A percentile compares a stretch with the other conserved stretches of the same genome.
Conservation (phyloP, 2,329 filamentous ascomycete genomes). For the Aspergillus oerlinghausenensis region DNA sequence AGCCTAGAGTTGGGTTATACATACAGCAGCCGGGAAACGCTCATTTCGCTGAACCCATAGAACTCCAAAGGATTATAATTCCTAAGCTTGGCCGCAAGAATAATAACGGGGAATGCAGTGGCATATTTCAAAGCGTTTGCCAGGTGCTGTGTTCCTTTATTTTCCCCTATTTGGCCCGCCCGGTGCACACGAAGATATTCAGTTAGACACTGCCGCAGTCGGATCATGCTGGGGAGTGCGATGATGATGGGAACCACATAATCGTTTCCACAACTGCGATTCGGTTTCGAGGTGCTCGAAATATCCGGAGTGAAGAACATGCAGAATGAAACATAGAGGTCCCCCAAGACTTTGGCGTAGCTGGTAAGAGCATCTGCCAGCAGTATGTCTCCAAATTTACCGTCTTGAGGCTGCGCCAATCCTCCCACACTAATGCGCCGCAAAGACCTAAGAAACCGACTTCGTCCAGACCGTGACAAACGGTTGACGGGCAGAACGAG, state of each 20-base stretch:
- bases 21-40: conserved; percentile 53
- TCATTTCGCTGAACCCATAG: conserved; percentile 50
- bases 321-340: conserved; percentile 82
- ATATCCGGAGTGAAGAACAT: conserved; percentile 75
- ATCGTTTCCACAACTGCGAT: conserved; percentile 74
- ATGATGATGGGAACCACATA: conserved; percentile 81
- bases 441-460: conserved; percentile 69
- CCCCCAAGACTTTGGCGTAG: conserved; percentile 87
- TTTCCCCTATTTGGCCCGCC: conserved; percentile 45
- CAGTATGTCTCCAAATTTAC: conserved; percentile 91
- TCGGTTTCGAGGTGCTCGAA: conserved; percentile 73
- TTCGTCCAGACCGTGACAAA: conserved; percentile 65
- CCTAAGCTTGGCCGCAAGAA: conserved; percentile 70
- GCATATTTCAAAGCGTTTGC: conserved; percentile 94
- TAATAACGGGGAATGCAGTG: conserved; percentile 88
- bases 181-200: conserved; percentile 72
- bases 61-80: conserved; percentile 51
- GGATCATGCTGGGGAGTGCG: conserved; percentile 75
- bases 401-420: conserved; percentile 77
- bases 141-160: conserved; percentile 80
- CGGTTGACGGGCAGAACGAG: conserved; percentile 70
- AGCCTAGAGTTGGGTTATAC: conserved; percentile 7
- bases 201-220: conserved; percentile 84
- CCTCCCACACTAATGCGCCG: conserved; percentile 78
- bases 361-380: conserved; percentile 92